A percentile compares a stretch with the other conserved stretches of the same genome.
These are phyloP conservation scores for Microdochium bolleyi DNA, from an alignment of 2,329 filamentous ascomycete genomes.

Conservation along the genomic window DNA sequence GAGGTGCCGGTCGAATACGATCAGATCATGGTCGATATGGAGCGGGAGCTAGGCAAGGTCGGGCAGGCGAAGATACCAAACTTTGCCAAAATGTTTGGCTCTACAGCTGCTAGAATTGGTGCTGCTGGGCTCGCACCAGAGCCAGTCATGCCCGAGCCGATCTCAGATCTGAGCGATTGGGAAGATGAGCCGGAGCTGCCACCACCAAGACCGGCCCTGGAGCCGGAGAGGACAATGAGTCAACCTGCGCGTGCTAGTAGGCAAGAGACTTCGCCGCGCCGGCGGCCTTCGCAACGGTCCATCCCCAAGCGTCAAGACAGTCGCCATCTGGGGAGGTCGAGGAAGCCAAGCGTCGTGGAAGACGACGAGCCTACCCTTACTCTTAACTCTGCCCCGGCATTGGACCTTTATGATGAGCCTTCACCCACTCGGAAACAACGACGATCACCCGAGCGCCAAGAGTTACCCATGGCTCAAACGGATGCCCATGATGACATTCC, in stretches of 20 bases:
- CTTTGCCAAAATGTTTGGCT: slow-evolving; percentile 15
- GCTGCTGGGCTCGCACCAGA: slow-evolving; percentile 6
- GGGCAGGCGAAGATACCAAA: slow-evolving; percentile 16
- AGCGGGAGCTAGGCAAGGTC: slow-evolving; percentile 27
- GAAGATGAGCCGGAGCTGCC: slow-evolving; percentile 33
- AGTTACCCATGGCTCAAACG: background rate
- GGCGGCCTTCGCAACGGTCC: background rate
- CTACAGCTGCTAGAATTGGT: slow-evolving; percentile 8
- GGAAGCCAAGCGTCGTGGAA: background rate
- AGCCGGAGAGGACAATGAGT: background rate
- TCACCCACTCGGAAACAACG: background rate
- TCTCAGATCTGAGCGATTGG: slow-evolving; percentile 45
- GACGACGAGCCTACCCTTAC: background rate
- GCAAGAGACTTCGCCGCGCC: background rate
- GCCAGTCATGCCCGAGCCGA: slow-evolving; percentile 16
- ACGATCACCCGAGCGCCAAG: background rate
- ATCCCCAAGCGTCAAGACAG: background rate
- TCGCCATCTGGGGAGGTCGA: background rate
- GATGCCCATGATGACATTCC: background rate
- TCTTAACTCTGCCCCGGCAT: background rate
- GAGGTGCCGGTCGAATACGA: slow-evolving; percentile 31
- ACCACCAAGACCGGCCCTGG: slow-evolving; percentile 4
- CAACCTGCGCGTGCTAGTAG: background rate
- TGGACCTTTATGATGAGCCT: background rate
- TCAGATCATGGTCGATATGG: slow-evolving; percentile 31